Base-by-base conservation (phyloP, 768 basidiomycete genomes). In the Kwoniella pini region DNA sequence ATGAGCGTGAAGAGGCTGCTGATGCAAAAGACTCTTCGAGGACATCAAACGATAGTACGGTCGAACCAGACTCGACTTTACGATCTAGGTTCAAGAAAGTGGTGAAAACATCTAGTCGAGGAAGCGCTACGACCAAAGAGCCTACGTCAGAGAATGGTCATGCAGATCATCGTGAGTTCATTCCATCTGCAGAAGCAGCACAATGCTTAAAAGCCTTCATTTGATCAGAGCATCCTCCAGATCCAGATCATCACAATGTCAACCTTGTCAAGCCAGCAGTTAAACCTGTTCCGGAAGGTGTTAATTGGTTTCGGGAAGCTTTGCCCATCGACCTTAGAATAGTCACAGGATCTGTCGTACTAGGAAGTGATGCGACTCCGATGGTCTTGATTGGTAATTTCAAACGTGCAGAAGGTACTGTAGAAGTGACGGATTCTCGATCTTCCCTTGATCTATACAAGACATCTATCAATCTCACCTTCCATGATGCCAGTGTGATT, bases 311-410 rank as follows among this genome's bases (percentile, higher is more conserved):
- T 17, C 88, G 88, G 67, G 90, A 93, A 71, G 79, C 93, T n/a
- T 80, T 97, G 6, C 95, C 95, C 1, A 76, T 96, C 59, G 89
- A 91, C 24, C 82, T 97, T 54, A 84, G 86, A 62, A 81, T 88
- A n/a, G 80, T 81, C 31, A 90, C 87, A 53, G 90, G 90, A 24
- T 88, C 88, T 17, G 85, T 98, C 46, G 84, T 89, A 19, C 83
- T 87, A 19, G 95, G 95, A 11, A 97, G 94, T 79, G 80, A 84
- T 21, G 90, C 94, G 0, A 96, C 91, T 0, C 88, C 89, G 0
- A 87, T 82, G 69, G 80, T 96, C 4, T 82, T 95, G 39, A 86
- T 96, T 24, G 85, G 85, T 0, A 90, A 92, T 71, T 96, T 94
- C 67, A 82, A 84, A 56, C 81, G 81, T n/a, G 87, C 86, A 1